Conservation (phyloP, 306 rosid genomes). For the Cucurbita argyrosperma region DNA sequence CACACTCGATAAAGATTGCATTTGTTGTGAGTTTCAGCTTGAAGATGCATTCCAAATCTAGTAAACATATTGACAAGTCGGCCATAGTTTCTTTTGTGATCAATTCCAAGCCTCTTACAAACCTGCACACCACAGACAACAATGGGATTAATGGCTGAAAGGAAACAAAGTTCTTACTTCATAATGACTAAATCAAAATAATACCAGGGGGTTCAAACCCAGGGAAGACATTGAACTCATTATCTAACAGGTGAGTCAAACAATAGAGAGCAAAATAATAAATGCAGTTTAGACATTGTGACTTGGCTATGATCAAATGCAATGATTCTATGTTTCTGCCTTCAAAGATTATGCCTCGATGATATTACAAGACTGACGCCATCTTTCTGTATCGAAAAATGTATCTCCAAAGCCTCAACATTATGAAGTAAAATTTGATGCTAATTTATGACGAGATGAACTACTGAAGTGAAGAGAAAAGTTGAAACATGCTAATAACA, state of each 20-base stretch:
- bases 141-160: neutral
- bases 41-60: constrained; percentile 65
- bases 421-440: neutral
- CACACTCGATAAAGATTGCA: constrained; percentile 48
- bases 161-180: neutral
- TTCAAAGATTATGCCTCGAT: neutral
- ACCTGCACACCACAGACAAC: constrained; percentile 33
- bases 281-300: neutral
- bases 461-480: neutral
- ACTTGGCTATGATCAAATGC: neutral
- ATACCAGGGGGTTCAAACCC: neutral
- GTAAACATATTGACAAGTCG: constrained; percentile 47
- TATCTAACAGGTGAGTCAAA: neutral
- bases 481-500: neutral
- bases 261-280: neutral
- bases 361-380: neutral
- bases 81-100: constrained; percentile 46
- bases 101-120: constrained; percentile 63
- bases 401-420: neutral
- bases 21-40: constrained; percentile 52
- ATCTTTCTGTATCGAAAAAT: neutral
- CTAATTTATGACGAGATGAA: neutral
- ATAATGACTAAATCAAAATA: neutral
- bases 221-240: neutral
- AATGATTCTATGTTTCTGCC: neutral